Evolutionary conservation across 2,329 filamentous ascomycete species (phyloP).

Genomic region (Cladorrhinum sp.): DNA sequence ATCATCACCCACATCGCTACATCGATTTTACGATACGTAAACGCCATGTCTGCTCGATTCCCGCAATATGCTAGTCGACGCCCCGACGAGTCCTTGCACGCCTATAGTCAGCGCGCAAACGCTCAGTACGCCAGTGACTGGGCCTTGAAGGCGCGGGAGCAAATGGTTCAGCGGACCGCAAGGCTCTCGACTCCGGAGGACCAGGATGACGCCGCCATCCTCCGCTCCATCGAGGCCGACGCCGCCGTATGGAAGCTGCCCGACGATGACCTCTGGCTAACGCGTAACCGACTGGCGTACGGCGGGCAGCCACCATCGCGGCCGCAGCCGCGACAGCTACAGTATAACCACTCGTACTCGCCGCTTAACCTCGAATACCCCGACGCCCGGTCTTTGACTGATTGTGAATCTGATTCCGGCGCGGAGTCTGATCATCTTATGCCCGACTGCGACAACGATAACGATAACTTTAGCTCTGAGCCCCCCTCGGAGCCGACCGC

Average conservation of each 20-base stretch:
- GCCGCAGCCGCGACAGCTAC: neutral
- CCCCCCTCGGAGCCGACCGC: neutral
- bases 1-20: neutral
- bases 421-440: neutral
- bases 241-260: neutral
- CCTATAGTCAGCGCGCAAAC: neutral
- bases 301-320: neutral
- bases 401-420: slow-evolving; percentile 1
- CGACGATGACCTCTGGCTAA: neutral
- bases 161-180: neutral
- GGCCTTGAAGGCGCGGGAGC: neutral
- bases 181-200: neutral
- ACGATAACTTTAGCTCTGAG: neutral
- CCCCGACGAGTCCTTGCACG: neutral
- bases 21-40: neutral
- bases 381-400: neutral
- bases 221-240: slow-evolving; percentile 1
- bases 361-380: slow-evolving; percentile 1
- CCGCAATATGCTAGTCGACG: neutral
- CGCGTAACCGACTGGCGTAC: neutral
- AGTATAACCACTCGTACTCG: neutral
- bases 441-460: neutral
- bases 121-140: neutral
- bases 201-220: neutral
- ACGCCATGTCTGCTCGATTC: neutral